Evolutionary conservation across 441 rosid genomes (phyloP).

Genomic region (Sinapis alba): DNA sequence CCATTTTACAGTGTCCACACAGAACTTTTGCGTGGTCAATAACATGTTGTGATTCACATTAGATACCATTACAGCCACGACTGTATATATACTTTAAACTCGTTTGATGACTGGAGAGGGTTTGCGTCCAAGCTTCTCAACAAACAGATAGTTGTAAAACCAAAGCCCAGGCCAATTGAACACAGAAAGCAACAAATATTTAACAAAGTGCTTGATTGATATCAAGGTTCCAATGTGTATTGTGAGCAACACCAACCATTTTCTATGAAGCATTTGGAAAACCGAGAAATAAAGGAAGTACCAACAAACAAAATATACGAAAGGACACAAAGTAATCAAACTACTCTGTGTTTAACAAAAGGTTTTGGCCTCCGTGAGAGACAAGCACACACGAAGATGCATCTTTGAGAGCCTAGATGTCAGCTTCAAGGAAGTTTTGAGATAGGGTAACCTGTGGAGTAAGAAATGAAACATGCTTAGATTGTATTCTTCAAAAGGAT

Average conservation of each 20-base stretch:
- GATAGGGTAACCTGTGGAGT: slow-evolving; percentile 62
- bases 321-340: slow-evolving; percentile 1
- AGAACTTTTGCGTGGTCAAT: too few species aligned
- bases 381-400: slow-evolving; percentile 5
- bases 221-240: slow-evolving; percentile 2
- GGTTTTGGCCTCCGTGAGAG: background rate
- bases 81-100: background rate
- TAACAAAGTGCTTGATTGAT: slow-evolving; percentile 13
- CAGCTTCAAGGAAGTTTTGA: slow-evolving; percentile 78
- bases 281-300: background rate
- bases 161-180: background rate
- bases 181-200: background rate
- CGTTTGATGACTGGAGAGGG: background rate
- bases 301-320: slow-evolving; percentile 11
- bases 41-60: too few species aligned
- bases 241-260: slow-evolving; percentile 4
- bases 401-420: slow-evolving; percentile 48
- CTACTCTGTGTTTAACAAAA: slow-evolving; percentile 15
- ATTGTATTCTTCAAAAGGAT: background rate
- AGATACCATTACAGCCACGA: background rate
- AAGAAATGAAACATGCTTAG: background rate
- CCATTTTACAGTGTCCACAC: background rate
- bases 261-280: background rate
- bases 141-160: background rate
- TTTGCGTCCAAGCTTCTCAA: background rate